Conservation (phyloP, 2,329 filamentous ascomycete species). For the Phialocephala sp. region DNA sequence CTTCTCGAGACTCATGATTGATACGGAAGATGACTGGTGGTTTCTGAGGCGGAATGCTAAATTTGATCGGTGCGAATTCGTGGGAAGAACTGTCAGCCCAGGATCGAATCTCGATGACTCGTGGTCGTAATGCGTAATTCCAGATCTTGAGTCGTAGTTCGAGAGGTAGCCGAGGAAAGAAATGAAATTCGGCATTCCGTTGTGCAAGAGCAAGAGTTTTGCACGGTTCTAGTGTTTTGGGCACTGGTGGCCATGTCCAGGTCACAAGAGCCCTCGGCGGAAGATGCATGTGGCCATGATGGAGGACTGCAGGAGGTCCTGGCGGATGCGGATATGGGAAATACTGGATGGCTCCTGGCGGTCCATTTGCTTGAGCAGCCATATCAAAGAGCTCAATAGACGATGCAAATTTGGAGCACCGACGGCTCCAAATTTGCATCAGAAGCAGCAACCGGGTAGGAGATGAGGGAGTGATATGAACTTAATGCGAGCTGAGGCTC, state of each 20-base stretch:
- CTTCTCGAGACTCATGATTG: slow-evolving; percentile 31
- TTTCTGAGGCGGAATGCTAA: slow-evolving; percentile 23
- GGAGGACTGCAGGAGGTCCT: background rate
- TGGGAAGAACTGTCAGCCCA: slow-evolving; percentile 26
- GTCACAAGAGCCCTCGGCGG: slow-evolving; percentile 10
- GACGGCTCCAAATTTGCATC: background rate
- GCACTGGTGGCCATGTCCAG: background rate
- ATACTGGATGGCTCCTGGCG: background rate
- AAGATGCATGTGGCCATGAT: background rate
- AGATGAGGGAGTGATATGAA: background rate
- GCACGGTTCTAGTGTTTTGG: background rate
- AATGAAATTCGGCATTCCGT: slow-evolving; percentile 20
- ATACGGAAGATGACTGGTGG: slow-evolving; percentile 29
- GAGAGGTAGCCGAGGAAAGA: slow-evolving; percentile 32
- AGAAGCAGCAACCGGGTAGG: background rate
- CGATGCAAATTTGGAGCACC: background rate
- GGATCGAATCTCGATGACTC: slow-evolving; percentile 35
- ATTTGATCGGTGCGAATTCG: slow-evolving; percentile 27
- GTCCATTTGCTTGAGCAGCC: slow-evolving; percentile 3
- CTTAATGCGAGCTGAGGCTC: background rate
- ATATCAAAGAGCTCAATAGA: background rate
- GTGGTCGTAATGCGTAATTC: slow-evolving; percentile 24
- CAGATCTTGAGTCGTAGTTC: slow-evolving; percentile 37
- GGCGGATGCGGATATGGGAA: background rate
- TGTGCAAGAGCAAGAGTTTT: background rate